These are phyloP conservation scores for Septoria petroselini DNA, from an alignment of 2,329 filamentous ascomycete genomes.

Conservation along the genomic window DNA sequence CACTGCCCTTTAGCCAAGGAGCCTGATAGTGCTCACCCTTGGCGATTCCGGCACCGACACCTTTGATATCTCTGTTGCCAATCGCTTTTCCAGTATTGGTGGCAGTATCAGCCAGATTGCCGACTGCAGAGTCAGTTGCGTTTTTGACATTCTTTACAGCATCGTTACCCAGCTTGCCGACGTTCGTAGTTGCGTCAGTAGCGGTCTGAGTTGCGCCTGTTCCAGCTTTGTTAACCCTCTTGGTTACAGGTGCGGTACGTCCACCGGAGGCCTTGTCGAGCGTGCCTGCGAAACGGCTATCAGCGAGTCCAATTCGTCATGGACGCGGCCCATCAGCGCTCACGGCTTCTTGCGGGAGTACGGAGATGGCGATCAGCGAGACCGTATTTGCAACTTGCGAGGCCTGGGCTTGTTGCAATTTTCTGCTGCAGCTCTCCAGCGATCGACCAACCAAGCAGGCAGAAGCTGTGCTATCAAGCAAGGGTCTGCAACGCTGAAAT, in stretches of 20 bases:
- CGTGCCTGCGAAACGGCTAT: slow-evolving; percentile 25
- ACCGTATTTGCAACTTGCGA: slow-evolving; percentile 8
- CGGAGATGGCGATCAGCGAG: not conserved
- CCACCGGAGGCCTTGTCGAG: slow-evolving; percentile 38
- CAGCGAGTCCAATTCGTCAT: slow-evolving; percentile 9
- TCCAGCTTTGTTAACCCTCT: slow-evolving; percentile 37
- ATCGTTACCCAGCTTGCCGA: slow-evolving; percentile 37
- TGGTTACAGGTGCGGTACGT: slow-evolving; percentile 32
- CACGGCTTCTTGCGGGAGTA: not conserved
- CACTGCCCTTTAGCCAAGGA: not conserved
- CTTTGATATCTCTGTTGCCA: slow-evolving; percentile 33
- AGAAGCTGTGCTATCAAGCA: slow-evolving; percentile 26
- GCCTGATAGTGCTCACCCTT: slow-evolving; percentile 15
- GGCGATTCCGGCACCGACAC: slow-evolving; percentile 27
- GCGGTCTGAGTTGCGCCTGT: slow-evolving; percentile 40
- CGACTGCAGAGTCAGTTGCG: slow-evolving; percentile 31
- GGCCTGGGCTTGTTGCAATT: slow-evolving; percentile 11
- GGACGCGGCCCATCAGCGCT: too few species aligned
- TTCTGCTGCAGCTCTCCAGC: slow-evolving; percentile 29
- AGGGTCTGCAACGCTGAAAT: slow-evolving; percentile 23
- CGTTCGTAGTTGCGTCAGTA: slow-evolving; percentile 37
- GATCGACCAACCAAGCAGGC: slow-evolving; percentile 31
- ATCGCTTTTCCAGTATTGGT: slow-evolving; percentile 31
- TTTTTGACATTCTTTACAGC: slow-evolving; percentile 37
- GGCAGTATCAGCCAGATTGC: slow-evolving; percentile 32